These are phyloP conservation scores for Ascochyta clinopodiicola DNA, from an alignment of 2,329 filamentous ascomycete genomes.

Conservation along the genomic window DNA sequence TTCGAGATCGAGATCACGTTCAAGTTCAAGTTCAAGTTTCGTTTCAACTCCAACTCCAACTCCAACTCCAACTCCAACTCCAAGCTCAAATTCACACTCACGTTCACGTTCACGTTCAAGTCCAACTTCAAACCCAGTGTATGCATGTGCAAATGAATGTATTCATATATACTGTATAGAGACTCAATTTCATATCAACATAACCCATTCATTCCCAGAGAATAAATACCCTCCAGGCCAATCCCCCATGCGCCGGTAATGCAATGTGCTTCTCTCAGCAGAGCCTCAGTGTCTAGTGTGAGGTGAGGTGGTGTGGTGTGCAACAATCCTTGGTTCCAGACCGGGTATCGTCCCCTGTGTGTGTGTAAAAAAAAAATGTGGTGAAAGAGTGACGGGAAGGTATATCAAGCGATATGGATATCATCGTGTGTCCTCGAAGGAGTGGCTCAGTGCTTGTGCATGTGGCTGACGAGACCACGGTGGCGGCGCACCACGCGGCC, in stretches of 20 bases:
- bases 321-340: slow-evolving; percentile 11
- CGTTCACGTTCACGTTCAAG: too few species aligned
- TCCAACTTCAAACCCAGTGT: too few species aligned
- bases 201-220: background rate
- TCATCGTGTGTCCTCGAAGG: background rate
- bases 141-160: background rate
- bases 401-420: slow-evolving; percentile 16
- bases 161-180: slow-evolving; percentile 6
- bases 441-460: slow-evolving; percentile 13
- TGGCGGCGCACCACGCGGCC: slow-evolving; percentile 40
- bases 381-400: slow-evolving; percentile 5
- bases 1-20: too few species aligned
- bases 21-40: too few species aligned
- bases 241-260: slow-evolving; percentile 2
- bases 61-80: too few species aligned
- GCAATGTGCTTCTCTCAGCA: slow-evolving; percentile 9
- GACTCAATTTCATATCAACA: slow-evolving; percentile 16
- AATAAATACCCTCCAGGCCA: background rate
- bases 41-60: too few species aligned
- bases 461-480: slow-evolving; percentile 12
- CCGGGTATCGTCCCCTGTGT: background rate
- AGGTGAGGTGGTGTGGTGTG: background rate
- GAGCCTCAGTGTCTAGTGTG: background rate
- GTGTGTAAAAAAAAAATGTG: background rate
- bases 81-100: too few species aligned